These are phyloP conservation scores for Sabuloglossum arenarium DNA, from an alignment of 495 filamentous ascomycete species.

Conservation along the genomic window DNA sequence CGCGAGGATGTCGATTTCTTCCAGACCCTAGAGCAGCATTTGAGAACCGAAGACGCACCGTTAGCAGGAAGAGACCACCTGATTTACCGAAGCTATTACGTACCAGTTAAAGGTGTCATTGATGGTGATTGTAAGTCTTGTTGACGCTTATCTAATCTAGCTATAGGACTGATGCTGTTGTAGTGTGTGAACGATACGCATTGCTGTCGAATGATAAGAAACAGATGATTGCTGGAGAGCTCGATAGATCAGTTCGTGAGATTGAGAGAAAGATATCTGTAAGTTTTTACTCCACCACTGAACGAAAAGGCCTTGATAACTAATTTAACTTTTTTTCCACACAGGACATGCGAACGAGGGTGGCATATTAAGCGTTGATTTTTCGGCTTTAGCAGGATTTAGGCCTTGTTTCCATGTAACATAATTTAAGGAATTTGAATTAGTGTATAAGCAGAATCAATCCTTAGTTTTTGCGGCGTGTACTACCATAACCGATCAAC, in stretches of 20 bases:
- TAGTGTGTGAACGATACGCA: slow-evolving; percentile 72
- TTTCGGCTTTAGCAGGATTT: neutral
- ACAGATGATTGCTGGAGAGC: slow-evolving; percentile 79
- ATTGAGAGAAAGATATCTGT: slow-evolving; percentile 88
- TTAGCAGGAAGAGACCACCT: slow-evolving; percentile 84
- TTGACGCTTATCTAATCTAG: neutral
- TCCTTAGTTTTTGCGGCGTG: neutral
- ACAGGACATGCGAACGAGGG: slow-evolving; percentile 72
- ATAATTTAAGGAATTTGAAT: too few species aligned
- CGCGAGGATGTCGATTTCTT: slow-evolving; percentile 96
- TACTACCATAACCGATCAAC: neutral
- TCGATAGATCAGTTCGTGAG: slow-evolving; percentile 76
- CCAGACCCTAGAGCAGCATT: slow-evolving; percentile 70
- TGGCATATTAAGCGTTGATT: slow-evolving; percentile 40
- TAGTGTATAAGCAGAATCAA: neutral
- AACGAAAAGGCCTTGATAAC: neutral
- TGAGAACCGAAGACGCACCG: slow-evolving; percentile 66
- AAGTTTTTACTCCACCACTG: neutral
- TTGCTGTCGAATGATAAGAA: slow-evolving; percentile 68
- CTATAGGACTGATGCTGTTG: neutral
- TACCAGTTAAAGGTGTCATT: slow-evolving; percentile 90
- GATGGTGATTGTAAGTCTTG: slow-evolving; percentile 51
- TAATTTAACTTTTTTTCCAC: neutral
- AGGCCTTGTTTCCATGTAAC: too few species aligned
- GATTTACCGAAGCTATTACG: slow-evolving; percentile 88